Evolutionary conservation across 2,329 filamentous ascomycete genomes (phyloP).

Genomic region (Penicillium occitanis): DNA sequence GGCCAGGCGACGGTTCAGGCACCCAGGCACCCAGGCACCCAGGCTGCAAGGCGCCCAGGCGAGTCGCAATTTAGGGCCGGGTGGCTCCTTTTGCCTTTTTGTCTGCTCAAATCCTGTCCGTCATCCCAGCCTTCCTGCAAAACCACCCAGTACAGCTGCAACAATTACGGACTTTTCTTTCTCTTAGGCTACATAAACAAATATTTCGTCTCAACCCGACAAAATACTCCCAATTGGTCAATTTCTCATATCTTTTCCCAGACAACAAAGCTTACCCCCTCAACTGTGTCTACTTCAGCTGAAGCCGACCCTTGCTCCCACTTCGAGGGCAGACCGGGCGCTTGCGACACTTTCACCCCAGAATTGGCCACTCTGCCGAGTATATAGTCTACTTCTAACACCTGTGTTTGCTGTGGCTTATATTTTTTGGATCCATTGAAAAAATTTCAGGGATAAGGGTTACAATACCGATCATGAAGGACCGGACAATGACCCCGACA

Average conservation of each 20-base stretch:
- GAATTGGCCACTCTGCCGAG: background rate
- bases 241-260: background rate
- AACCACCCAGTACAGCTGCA: background rate
- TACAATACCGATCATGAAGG: slow-evolving; percentile 7
- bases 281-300: slow-evolving; percentile 3
- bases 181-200: background rate
- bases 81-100: slow-evolving; percentile 1
- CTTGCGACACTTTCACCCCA: slow-evolving; percentile 5
- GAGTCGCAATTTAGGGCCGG: background rate
- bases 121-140: slow-evolving; percentile 8
- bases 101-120: slow-evolving; percentile 11
- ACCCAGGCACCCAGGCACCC: slow-evolving; percentile 6
- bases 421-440: background rate
- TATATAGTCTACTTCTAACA: background rate
- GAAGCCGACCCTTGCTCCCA: slow-evolving; percentile 16
- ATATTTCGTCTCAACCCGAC: background rate
- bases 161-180: background rate
- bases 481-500: slow-evolving; percentile 3
- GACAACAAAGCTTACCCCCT: background rate
- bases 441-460: background rate
- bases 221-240: slow-evolving; percentile 4
- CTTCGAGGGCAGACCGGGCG: background rate
- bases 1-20: slow-evolving; percentile 17
- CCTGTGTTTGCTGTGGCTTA: background rate
- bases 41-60: slow-evolving; percentile 14